Evolutionary conservation across 495 filamentous ascomycete genomes (phyloP).

Genomic region (Lindgomyces ingoldianus): DNA sequence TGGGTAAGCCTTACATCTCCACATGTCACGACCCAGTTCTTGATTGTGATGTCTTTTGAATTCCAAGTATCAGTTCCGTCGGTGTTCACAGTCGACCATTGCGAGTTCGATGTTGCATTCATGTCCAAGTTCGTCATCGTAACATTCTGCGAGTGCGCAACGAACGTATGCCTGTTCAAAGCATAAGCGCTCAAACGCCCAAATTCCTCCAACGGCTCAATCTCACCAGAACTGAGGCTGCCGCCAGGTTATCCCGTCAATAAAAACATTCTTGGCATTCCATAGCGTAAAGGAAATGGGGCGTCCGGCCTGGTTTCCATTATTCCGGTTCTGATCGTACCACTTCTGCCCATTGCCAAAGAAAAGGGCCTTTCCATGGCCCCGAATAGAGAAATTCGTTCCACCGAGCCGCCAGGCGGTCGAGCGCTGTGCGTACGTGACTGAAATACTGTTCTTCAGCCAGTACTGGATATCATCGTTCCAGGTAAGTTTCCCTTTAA

Average conservation of each 20-base stretch:
- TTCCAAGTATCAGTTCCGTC: conserved; percentile 40
- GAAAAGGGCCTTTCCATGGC: conserved; percentile 32
- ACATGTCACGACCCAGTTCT: conserved; percentile 35
- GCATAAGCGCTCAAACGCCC: neutral
- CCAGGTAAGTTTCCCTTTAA: conserved; percentile 30
- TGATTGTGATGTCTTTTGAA: conserved; percentile 33
- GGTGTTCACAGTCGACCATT: conserved; percentile 35
- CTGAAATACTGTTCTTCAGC: conserved; percentile 24
- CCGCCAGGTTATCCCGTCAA: conserved; percentile 33
- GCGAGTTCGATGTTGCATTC: conserved; percentile 24
- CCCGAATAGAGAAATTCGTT: conserved; percentile 14
- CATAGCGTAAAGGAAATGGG: conserved; percentile 30
- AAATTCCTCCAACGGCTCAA: neutral
- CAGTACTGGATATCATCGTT: conserved; percentile 30
- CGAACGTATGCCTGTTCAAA: conserved; percentile 26
- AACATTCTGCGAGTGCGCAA: conserved; percentile 28
- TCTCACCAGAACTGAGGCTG: conserved; percentile 31
- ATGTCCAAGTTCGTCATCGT: conserved; percentile 37
- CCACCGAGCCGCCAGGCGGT: conserved; percentile 32
- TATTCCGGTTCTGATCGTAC: conserved; percentile 30
- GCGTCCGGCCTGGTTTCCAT: conserved; percentile 18
- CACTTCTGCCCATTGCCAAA: conserved; percentile 35
- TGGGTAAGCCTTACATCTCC: conserved; percentile 33
- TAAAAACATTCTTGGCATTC: conserved; percentile 25
- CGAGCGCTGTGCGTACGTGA: conserved; percentile 28